Conservation (phyloP, 2,329 filamentous ascomycete genomes). For the Microdochium bolleyi region DNA sequence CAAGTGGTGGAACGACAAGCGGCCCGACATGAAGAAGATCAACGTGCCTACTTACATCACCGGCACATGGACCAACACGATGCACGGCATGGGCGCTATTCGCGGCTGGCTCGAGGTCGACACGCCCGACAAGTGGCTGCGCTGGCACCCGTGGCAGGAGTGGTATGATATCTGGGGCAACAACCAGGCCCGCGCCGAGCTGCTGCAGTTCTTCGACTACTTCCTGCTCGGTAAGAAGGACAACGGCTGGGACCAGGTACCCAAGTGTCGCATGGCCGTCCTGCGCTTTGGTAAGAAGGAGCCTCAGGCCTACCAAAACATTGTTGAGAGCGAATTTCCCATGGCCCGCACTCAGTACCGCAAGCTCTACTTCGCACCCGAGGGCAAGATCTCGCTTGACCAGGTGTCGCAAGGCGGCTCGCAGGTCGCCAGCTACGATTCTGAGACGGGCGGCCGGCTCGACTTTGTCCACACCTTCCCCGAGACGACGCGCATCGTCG, state of each 20-base stretch:
- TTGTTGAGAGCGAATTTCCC: slow-evolving; percentile 24
- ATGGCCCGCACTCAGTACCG: slow-evolving; percentile 22
- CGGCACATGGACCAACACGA: slow-evolving; percentile 20
- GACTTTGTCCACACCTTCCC: slow-evolving; percentile 31
- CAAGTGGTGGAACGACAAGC: slow-evolving; percentile 25
- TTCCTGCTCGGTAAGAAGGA: slow-evolving; percentile 29
- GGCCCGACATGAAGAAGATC: slow-evolving; percentile 25
- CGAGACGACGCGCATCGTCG: slow-evolving; percentile 29
- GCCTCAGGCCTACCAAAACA: slow-evolving; percentile 17
- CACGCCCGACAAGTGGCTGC: slow-evolving; percentile 33
- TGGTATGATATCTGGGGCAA: slow-evolving; percentile 34
- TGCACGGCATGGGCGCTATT: slow-evolving; percentile 26
- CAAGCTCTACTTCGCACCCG: slow-evolving; percentile 18
- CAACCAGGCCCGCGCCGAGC: slow-evolving; percentile 22
- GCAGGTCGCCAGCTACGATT: slow-evolving; percentile 19
- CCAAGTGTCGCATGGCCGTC: slow-evolving; percentile 31
- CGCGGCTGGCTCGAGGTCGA: slow-evolving; percentile 27
- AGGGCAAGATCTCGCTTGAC: slow-evolving; percentile 2
- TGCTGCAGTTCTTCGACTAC: slow-evolving; percentile 33
- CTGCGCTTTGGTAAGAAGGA: slow-evolving; percentile 25
- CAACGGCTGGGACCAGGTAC: slow-evolving; percentile 36
- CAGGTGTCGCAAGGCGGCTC: neutral
- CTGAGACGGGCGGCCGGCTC: slow-evolving; percentile 15
- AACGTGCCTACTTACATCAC: slow-evolving; percentile 24
- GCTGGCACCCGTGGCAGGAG: slow-evolving; percentile 29